Evolutionary conservation across 257 asterid species (phyloP), one percentile per base, ranked within the genome.

Genomic region (Solanum pennellii): DNA sequence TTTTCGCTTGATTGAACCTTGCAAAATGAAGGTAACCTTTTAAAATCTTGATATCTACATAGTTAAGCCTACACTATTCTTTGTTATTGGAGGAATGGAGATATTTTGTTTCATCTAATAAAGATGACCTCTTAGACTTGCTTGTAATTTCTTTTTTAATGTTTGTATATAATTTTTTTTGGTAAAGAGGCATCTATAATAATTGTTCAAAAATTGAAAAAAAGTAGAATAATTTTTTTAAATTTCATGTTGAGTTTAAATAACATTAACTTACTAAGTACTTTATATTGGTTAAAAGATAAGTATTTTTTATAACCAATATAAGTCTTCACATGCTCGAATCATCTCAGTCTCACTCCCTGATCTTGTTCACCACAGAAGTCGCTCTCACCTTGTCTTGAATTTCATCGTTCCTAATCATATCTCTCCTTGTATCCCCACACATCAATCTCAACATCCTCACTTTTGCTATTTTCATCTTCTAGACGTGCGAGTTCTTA

Each of bases 21-120:
- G 98, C 97, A 97, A 91, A 89, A 85, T 97, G 18, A 92, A 94
- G 98, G 99, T 97, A 89, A 76, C 69, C 75, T 10, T 49, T 86
- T 41, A 84, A 14, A 84, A 16, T 25, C 65, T 82, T 87, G 71
- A 35, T 52, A 56, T 29, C 60, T 39, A 33, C 69, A 5, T 47
- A 80, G 29, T 80, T 80, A 29, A 47, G 42, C 85, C 44, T 27
- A 80, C 49, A 11, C 6, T 29, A 3, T 80, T 80, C 62, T 37
- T 49, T 80, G 27, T 15, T 80, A 80, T 45, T 80, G 85, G 85
- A 80, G 27, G 44, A 47, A 29, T 52, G 31, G 37, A 47, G 29
- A 80, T 80, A 16, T 80, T 29, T 47, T 80, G n/a, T 29, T 80
- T 29, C 68, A 49, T 16, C 68, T 80, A 80, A 47, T 31, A 29